Conservation (phyloP, 129 eudicot genomes). For the Chrysanthemum lavandulifolium region DNA sequence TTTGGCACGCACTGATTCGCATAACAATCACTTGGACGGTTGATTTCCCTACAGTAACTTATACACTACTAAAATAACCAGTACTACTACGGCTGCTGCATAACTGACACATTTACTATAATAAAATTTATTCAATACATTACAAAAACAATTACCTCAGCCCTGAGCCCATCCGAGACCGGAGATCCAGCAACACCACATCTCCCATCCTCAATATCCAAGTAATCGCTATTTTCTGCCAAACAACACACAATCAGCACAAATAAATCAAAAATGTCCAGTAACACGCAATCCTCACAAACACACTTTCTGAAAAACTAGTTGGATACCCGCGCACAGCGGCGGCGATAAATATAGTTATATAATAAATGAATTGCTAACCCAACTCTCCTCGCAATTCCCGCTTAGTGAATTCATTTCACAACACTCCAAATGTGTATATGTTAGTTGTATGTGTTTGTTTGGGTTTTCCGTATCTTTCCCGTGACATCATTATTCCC, state of each 20-base stretch:
- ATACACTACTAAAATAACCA: not conserved
- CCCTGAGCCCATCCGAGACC: constrained; percentile 1
- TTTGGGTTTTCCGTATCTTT: no score
- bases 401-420: no score
- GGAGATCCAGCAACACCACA: constrained; percentile 8
- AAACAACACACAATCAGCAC: constrained; percentile 1
- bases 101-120: not conserved
- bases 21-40: no score
- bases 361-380: no score
- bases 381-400: no score
- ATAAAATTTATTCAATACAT: not conserved
- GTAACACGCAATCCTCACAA: not conserved
- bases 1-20: no score
- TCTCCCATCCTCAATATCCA: not conserved
- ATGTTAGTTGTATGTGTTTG: no score
- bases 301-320: not conserved
- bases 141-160: constrained; percentile 14
- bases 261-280: no score
- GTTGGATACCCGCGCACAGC: no score
- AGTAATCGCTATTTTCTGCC: constrained; percentile 1
- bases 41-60: not conserved
- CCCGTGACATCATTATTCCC: no score
- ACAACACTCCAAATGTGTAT: no score
- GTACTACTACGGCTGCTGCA: not conserved
- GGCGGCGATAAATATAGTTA: no score